These are phyloP conservation scores for Kingdonia uniflora DNA, from an alignment of 164 flowering plant species.

Conservation along the genomic window DNA sequence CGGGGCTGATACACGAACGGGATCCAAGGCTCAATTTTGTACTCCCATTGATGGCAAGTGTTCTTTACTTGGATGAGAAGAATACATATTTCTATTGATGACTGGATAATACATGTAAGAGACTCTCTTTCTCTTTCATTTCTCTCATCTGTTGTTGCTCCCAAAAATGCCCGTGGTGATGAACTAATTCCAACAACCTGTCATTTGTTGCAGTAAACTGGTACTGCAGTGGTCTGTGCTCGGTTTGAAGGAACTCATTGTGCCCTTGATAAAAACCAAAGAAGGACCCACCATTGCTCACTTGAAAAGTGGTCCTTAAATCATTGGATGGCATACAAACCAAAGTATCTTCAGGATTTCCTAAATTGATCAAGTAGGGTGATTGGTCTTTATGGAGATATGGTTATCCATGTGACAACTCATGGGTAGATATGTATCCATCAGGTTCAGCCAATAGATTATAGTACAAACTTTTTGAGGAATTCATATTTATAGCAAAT, in stretches of 20 bases:
- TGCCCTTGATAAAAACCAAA: too few relatives aligned
- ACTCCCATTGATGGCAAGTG: too few relatives aligned
- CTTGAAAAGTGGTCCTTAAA: too few relatives aligned
- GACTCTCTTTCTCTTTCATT: constrained; percentile 34
- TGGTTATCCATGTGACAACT: constrained; percentile 30
- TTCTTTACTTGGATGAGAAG: too few relatives aligned
- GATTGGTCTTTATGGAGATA: constrained; percentile 22
- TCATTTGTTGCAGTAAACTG: constrained; percentile 31
- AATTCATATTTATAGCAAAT: constrained; percentile 18
- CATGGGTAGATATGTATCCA: too few relatives aligned
- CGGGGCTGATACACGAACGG: constrained; percentile 26
- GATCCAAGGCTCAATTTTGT: too few relatives aligned
- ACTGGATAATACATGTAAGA: constrained; percentile 30
- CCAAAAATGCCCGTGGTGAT: constrained; percentile 31
- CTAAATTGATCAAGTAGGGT: constrained; percentile 32
- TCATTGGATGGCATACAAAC: too few relatives aligned
- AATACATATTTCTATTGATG: constrained; percentile 31
- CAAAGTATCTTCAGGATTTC: constrained; percentile 27
- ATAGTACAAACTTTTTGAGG: constrained; percentile 24
- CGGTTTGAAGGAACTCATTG: too few relatives aligned
- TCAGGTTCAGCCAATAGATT: constrained; percentile 23
- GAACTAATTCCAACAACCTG: constrained; percentile 26
- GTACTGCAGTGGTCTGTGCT: constrained; percentile 28
- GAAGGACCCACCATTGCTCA: too few relatives aligned
- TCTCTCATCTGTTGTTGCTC: constrained; percentile 42